Base-by-base conservation (phyloP, 257 asterid species). In the Schizonepeta tenuifolia region DNA sequence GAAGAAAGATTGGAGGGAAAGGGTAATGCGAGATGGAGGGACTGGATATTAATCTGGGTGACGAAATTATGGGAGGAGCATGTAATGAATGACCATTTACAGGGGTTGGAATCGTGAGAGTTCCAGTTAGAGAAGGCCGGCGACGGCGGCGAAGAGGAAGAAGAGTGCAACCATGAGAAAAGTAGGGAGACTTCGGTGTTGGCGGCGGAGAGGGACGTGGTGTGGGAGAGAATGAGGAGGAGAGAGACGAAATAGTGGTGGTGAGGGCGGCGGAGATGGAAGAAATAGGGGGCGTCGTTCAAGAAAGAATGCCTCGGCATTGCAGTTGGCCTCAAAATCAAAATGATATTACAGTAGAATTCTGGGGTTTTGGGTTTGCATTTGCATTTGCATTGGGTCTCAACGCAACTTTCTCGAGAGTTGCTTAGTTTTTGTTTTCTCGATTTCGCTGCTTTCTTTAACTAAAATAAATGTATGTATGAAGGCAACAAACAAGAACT, bases 1-100 rank as follows among this genome's bases (percentile, higher is more conserved):
- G 90, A 82, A 0, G 96, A 88, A 43, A 90, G 81, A 66, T 86
- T 86, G 18, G 94, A 78, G 14, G 96, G 97, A 22, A 91, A 87
- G 3, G 96, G 86, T 20, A 85, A 74, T 8, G 82, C 83, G 14
- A 91, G 71, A 55, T 78, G 89, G 49, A 87, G 24, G 1, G 87
- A 87, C 57, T 84, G 86, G 46, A 91, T 84, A 13, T 77, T 67
- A 6, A 91, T 88, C 62, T 72, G 73, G 0, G 81, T 78, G 20
- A 91, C 92, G 36, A 75, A 76, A 54, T 55, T 56, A 22, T 79
- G 56, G 26, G 75, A 20, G 14, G 97, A 85, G 69, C 97, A 90
- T 2, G 78, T 58, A 18, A 88, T 72, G 84, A 61, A 75, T 5
- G 92, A 72, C 97, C 97, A 90, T 33, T 84, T 76, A 70, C 97